These are phyloP conservation scores for Candida smagusa DNA, from an alignment of 1,139 yeast genomes.

Conservation along the genomic window DNA sequence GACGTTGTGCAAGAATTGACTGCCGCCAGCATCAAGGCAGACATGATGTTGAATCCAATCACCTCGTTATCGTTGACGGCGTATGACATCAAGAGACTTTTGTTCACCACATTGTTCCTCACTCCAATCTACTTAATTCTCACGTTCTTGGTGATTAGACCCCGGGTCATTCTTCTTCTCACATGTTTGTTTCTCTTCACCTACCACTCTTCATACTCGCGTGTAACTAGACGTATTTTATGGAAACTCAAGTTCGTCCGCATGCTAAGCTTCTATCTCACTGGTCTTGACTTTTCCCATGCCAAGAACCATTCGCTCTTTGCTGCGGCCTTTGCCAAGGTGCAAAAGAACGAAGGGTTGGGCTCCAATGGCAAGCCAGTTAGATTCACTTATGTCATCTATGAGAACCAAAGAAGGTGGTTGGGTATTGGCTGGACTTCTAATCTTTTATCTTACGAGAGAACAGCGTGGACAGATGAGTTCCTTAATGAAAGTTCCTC, in stretches of 20 bases:
- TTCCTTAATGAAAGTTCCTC: slow-evolving; percentile 81
- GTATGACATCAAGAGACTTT: slow-evolving; percentile 72
- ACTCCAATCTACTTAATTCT: slow-evolving; percentile 79
- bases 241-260: slow-evolving; percentile 82
- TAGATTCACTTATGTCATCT: slow-evolving; percentile 86
- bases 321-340: slow-evolving; percentile 60
- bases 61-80: slow-evolving; percentile 68
- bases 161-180: slow-evolving; percentile 62
- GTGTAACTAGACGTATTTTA: slow-evolving; percentile 73
- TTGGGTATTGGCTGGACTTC: slow-evolving; percentile 98
- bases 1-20: slow-evolving; percentile 83
- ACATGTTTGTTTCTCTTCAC: slow-evolving; percentile 66
- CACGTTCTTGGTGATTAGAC: slow-evolving; percentile 65
- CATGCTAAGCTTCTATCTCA: slow-evolving; percentile 69
- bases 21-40: slow-evolving; percentile 71
- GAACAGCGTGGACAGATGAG: slow-evolving; percentile 97
- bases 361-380: slow-evolving; percentile 52
- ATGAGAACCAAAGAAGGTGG: slow-evolving; percentile 97
- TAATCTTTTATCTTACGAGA: slow-evolving; percentile 83
- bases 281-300: slow-evolving; percentile 81
- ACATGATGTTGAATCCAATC: slow-evolving; percentile 73
- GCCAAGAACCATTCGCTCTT: slow-evolving; percentile 45
- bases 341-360: slow-evolving; percentile 41
- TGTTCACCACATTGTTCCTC: slow-evolving; percentile 79
- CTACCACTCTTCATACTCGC: slow-evolving; percentile 82